Evolutionary conservation across 306 rosid genomes (phyloP), one percentile per base, ranked within the genome.

Genomic region (Prunus dulcis): DNA sequence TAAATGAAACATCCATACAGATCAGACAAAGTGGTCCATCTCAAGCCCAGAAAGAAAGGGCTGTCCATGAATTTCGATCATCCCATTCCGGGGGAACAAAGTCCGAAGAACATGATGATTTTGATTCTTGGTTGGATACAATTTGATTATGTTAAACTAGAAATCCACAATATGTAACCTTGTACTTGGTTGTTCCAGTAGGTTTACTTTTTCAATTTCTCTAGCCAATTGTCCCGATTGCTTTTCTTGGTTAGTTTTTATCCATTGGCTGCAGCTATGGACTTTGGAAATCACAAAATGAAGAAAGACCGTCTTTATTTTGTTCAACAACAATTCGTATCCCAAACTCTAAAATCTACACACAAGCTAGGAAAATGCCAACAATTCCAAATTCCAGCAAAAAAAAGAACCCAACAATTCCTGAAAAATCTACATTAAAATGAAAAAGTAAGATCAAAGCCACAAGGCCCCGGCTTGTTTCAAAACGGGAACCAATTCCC

Each of bases 41-140:
- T 27, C 71, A 52, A 64, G 47, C 88, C 45, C 82, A 38, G 32
- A 85, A 76, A 75, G 86, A 78, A 71, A 79, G 78, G 41, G 58
- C 73, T 63, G 65, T 65, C 32, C 69, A 41, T 63, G 67, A 60
- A 66, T 53, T 75, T 32, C 86, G 61, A n/a, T 70, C 88, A 28
- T 68, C 92, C 14, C 72, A 56, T 57, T 79, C 90, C 28, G 91
- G 28, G 28, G 28, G 62, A 76, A 80, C 81, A 72, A 84, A 78
- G 81, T 56, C 89, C 73, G 63, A 78, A 82, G 72, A 71, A 63
- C 30, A 73, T 3, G 88, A 89, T 78, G 93, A 90, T 65, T 89
- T 93, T 78, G 94, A 90, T 76, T 84, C 94, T 64, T 89, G 96
- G 98, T 85, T 90, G 38, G 93, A 87, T 83, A 87, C 96, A 71